Percentiles rank a stretch among this genome's conserved stretches.
These are phyloP conservation scores for Trametes coccinea DNA, from an alignment of 768 basidiomycete species.

Conservation along the genomic window DNA sequence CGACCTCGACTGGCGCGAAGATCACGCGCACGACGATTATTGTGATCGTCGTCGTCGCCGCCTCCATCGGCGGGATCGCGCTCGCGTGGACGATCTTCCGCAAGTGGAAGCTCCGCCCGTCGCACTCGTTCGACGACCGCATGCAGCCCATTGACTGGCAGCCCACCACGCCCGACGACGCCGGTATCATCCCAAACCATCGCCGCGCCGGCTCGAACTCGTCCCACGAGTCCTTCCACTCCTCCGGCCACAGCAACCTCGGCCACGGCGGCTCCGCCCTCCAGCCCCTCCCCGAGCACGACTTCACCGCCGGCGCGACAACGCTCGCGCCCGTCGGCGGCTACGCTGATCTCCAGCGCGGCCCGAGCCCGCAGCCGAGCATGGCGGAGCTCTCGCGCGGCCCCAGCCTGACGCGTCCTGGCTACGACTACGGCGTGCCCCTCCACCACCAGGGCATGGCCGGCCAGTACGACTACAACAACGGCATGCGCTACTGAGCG, in stretches of 20 bases:
- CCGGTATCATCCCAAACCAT: slow-evolving; percentile 45
- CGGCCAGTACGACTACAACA: slow-evolving; percentile 29
- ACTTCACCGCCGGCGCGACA: slow-evolving; percentile 67
- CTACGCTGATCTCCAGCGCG: slow-evolving; percentile 81
- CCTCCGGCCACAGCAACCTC: slow-evolving; percentile 36
- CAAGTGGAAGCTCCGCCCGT: slow-evolving; percentile 88
- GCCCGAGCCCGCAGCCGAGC: slow-evolving; percentile 66
- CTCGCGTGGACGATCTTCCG: slow-evolving; percentile 89
- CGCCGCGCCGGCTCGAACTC: slow-evolving; percentile 59
- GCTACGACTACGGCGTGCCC: slow-evolving; percentile 61
- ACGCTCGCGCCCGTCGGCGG: slow-evolving; percentile 69
- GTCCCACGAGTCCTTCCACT: slow-evolving; percentile 65
- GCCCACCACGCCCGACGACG: slow-evolving; percentile 54
- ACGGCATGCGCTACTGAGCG: slow-evolving; percentile 24
- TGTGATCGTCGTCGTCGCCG: slow-evolving; percentile 68
- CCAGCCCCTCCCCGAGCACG: slow-evolving; percentile 64
- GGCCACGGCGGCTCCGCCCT: slow-evolving; percentile 35
- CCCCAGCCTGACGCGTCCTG: slow-evolving; percentile 46
- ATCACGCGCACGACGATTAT: slow-evolving; percentile 49
- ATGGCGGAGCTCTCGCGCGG: slow-evolving; percentile 57
- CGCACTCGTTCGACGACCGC: slow-evolving; percentile 77
- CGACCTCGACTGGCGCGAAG: slow-evolving; percentile 38
- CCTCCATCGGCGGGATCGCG: slow-evolving; percentile 63
- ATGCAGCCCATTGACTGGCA: slow-evolving; percentile 90
- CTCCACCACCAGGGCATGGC: slow-evolving; percentile 53